Evolutionary conservation across 371 early-diverging fungal genomes (phyloP).

Genomic region (Parasitella parasitica): DNA sequence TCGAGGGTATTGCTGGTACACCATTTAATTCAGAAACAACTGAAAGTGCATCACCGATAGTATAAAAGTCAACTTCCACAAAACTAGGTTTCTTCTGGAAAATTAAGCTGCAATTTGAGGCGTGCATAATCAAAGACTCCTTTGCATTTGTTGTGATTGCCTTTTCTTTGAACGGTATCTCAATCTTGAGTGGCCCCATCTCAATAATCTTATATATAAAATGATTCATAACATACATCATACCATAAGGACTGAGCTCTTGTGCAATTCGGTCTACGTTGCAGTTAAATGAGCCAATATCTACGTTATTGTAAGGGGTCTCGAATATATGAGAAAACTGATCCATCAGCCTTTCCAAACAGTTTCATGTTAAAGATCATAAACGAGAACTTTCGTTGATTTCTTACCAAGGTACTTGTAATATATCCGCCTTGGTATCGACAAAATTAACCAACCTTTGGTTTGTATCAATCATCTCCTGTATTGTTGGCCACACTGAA

Average conservation of each 20-base stretch:
- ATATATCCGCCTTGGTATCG: conserved; percentile 50
- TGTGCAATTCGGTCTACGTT: conserved; percentile 51
- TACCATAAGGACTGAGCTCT: conserved; percentile 8
- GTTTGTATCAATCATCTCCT: conserved; percentile 57
- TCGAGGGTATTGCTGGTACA: conserved; percentile 19
- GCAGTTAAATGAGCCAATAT: conserved; percentile 37
- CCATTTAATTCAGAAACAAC: conserved; percentile 57
- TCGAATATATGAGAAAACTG: conserved; percentile 55
- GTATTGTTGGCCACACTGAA: conserved; percentile 81
- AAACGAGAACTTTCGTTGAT: neutral
- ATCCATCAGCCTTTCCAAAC: conserved; percentile 42
- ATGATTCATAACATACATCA: conserved; percentile 63
- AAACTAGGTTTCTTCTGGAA: conserved; percentile 60
- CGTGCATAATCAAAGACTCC: conserved; percentile 29
- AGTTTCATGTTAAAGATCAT: neutral
- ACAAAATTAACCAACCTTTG: conserved; percentile 68
- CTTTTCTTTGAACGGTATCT: conserved; percentile 37
- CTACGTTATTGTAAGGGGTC: conserved; percentile 50
- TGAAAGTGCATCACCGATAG: conserved; percentile 48
- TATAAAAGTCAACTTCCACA: conserved; percentile 76
- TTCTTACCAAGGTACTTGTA: conserved; percentile 59
- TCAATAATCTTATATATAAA: conserved; percentile 46
- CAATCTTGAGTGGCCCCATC: conserved; percentile 19
- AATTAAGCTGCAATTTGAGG: conserved; percentile 31
- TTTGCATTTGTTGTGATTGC: conserved; percentile 42